Percentiles rank a stretch among this genome's conserved stretches.
These are phyloP conservation scores for Ophiostoma populinum DNA, from an alignment of 2,329 filamentous ascomycete species.

Conservation along the genomic window DNA sequence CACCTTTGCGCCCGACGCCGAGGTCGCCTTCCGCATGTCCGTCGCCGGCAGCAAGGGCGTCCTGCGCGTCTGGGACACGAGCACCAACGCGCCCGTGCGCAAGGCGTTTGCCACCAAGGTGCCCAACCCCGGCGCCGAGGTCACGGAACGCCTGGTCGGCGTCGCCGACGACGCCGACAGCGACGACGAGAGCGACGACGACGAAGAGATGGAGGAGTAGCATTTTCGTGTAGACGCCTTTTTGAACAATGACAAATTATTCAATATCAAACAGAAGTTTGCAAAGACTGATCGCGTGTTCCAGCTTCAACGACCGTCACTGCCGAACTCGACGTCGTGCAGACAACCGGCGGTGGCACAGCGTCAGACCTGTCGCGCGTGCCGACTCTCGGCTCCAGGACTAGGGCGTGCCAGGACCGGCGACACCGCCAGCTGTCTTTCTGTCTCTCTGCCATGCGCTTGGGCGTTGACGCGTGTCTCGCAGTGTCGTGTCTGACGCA, in stretches of 20 bases:
- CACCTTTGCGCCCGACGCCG: constrained; percentile 72
- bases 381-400: too few relatives aligned
- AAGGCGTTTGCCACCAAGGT: constrained; percentile 65
- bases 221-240: background rate
- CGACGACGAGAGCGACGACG: constrained; percentile 25
- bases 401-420: too few relatives aligned
- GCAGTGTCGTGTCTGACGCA: too few relatives aligned
- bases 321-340: too few relatives aligned
- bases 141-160: constrained; percentile 55
- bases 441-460: too few relatives aligned
- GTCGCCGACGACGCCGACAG: constrained; percentile 49
- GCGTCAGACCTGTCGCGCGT: too few relatives aligned
- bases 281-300: too few relatives aligned
- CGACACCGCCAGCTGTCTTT: too few relatives aligned
- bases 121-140: constrained; percentile 34
- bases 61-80: constrained; percentile 90
- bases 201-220: constrained; percentile 35
- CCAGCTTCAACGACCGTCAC: too few relatives aligned
- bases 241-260: background rate
- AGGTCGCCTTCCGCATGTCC: constrained; percentile 80
- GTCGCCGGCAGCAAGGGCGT: constrained; percentile 89
- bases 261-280: background rate
- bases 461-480: too few relatives aligned
- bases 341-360: too few relatives aligned
- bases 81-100: constrained; percentile 77